Percentiles rank a stretch among this genome's conserved stretches.
phyloP scores from a whole-genome alignment of 179 eudicot genomes.

The Drosera spatulata region DNA sequence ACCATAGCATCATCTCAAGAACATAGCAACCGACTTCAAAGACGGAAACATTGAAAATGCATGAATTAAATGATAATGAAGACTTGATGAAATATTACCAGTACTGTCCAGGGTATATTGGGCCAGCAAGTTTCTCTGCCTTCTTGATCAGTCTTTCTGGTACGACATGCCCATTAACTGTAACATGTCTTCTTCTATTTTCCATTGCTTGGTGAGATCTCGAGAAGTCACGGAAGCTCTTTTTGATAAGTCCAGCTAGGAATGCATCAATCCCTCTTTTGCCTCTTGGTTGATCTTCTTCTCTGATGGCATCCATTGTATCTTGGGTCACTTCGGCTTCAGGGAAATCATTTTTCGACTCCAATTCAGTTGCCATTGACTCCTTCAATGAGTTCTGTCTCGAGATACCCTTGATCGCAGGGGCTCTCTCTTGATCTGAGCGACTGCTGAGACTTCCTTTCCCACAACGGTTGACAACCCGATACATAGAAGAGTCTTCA shows the following conservation, averaged over 20 bases:
- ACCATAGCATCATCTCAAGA: too few relatives aligned
- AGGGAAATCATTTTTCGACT: conserved; percentile 41
- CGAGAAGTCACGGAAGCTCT: conserved; percentile 51
- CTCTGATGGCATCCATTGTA: conserved; percentile 38
- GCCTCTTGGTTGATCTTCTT: conserved; percentile 38
- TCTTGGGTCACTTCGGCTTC: conserved; percentile 42
- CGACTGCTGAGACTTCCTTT: conserved; percentile 58
- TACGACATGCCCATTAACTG: conserved; percentile 77
- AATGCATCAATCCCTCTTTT: conserved; percentile 53
- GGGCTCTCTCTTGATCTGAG: conserved; percentile 36
- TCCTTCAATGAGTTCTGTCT: conserved; percentile 53
- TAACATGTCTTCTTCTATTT: conserved; percentile 37
- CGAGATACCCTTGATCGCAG: conserved; percentile 20
- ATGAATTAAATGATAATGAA: too few relatives aligned
- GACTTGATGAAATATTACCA: conserved; percentile 35
- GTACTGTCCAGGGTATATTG: conserved; percentile 72
- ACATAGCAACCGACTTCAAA: too few relatives aligned
- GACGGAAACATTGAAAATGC: too few relatives aligned
- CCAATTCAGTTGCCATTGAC: conserved; percentile 70
- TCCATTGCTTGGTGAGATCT: conserved; percentile 30
- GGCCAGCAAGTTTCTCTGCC: conserved; percentile 85
- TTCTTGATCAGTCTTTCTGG: conserved; percentile 61
- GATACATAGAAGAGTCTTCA: conserved; percentile 47
- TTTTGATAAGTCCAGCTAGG: conserved; percentile 56
- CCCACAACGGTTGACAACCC: conserved; percentile 34